These are phyloP conservation scores for Chloranthus sessilifolius DNA, from an alignment of 164 flowering plant genomes.

Conservation along the genomic window DNA sequence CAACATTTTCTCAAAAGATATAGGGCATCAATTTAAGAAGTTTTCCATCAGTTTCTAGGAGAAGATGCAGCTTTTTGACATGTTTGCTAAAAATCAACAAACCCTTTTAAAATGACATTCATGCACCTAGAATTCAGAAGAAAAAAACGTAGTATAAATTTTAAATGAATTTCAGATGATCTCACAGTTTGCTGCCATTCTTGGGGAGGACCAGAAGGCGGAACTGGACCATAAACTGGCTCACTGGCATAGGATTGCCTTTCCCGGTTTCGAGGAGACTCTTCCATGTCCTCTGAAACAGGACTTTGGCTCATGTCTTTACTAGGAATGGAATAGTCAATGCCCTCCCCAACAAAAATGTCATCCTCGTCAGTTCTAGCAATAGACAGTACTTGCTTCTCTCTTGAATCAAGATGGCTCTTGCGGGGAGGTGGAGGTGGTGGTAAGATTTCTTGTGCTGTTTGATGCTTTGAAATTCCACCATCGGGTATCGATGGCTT, in stretches of 20 bases:
- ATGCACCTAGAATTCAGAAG: background rate
- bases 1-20: too few species aligned
- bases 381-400: slow-evolving; percentile 46
- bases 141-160: background rate
- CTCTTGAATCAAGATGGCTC: slow-evolving; percentile 37
- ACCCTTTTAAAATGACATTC: too few species aligned
- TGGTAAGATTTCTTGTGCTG: slow-evolving; percentile 42
- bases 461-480: slow-evolving; percentile 32
- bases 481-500: slow-evolving; percentile 43
- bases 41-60: too few species aligned
- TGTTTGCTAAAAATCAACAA: too few species aligned
- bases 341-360: slow-evolving; percentile 90
- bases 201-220: slow-evolving; percentile 57
- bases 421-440: slow-evolving; percentile 69
- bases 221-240: slow-evolving; percentile 87
- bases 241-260: slow-evolving; percentile 59
- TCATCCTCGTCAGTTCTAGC: slow-evolving; percentile 77
- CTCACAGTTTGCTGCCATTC: slow-evolving; percentile 84
- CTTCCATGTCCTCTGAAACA: slow-evolving; percentile 91
- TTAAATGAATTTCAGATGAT: slow-evolving; percentile 7
- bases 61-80: too few species aligned
- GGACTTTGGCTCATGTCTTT: slow-evolving; percentile 83
- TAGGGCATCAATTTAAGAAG: too few species aligned
- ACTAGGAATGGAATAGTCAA: slow-evolving; percentile 64
- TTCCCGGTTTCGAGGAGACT: slow-evolving; percentile 84